Percentiles rank a stretch among this genome's conserved stretches.
phyloP scores from a whole-genome alignment of 495 filamentous ascomycete genomes.

The Lasiosphaeris hirsuta region DNA sequence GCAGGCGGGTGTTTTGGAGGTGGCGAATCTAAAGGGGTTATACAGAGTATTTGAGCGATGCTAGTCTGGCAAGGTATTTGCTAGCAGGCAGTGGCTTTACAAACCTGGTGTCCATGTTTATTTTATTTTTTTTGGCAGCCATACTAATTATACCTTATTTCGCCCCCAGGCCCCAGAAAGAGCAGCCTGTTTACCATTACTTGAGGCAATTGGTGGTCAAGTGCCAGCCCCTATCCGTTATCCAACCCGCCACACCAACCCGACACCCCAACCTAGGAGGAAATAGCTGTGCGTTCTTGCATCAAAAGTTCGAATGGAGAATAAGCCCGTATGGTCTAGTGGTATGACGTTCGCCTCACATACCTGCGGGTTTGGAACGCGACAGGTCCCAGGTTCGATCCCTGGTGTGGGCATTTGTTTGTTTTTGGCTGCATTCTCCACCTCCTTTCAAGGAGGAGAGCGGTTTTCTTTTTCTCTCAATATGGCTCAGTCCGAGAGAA shows the following conservation, averaged over 20 bases:
- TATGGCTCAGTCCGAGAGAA: no score
- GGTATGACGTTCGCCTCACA: conserved; percentile 14
- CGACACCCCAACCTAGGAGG: no score
- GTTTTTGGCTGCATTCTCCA: background rate
- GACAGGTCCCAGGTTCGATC: conserved; percentile 13
- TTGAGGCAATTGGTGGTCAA: no score
- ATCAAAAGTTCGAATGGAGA: no score
- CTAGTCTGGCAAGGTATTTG: conserved; percentile 33
- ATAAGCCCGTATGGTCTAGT: conserved; percentile 12
- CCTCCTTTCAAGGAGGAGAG: background rate
- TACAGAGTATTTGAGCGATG: conserved; percentile 98
- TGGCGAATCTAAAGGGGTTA: conserved; percentile 89
- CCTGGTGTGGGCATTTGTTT: conserved; percentile 3
- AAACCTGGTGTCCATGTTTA: no score
- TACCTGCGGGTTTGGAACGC: background rate
- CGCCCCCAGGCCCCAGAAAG: no score
- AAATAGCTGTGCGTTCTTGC: background rate
- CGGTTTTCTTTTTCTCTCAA: no score
- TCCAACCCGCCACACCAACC: no score
- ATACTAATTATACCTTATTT: no score
- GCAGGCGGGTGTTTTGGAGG: conserved; percentile 71
- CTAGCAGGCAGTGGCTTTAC: background rate
- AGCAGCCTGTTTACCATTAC: no score
- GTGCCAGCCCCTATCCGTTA: no score
- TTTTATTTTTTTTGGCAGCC: no score